phyloP scores from a whole-genome alignment of 2,329 filamentous ascomycete genomes.

The Nigrospora sphaerica region DNA sequence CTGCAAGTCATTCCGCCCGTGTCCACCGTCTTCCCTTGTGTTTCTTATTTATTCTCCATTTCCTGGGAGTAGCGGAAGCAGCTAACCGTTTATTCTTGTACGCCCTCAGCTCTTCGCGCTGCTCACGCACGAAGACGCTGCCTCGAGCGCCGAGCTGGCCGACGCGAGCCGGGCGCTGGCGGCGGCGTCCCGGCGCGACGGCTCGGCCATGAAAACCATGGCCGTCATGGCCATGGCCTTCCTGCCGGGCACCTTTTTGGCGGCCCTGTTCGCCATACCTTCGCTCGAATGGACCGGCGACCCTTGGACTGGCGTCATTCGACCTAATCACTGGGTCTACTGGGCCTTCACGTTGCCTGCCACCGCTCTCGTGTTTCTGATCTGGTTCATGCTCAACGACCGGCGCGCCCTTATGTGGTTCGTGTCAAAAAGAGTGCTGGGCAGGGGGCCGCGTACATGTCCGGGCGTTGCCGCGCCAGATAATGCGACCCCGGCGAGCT shows the following conservation, averaged over 20 bases:
- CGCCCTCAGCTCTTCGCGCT: conserved; percentile 13
- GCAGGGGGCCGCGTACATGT: no score
- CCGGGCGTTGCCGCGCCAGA: no score
- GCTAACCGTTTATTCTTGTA: no score
- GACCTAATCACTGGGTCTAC: conserved; percentile 26
- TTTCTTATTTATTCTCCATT: no score
- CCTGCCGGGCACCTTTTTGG: conserved; percentile 18
- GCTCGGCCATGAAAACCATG: conserved; percentile 14
- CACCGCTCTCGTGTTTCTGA: conserved; percentile 8
- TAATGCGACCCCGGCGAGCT: no score
- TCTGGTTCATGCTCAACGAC: conserved; percentile 11
- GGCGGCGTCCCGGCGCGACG: conserved; percentile 11
- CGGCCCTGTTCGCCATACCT: conserved; percentile 15
- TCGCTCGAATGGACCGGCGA: conserved; percentile 10
- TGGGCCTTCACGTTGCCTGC: conserved; percentile 43
- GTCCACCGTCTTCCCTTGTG: no score
- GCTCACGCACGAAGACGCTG: conserved; percentile 15
- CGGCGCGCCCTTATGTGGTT: background rate
- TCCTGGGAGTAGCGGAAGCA: no score
- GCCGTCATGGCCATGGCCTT: conserved; percentile 17
- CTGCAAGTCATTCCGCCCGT: no score
- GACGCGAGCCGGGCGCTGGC: conserved; percentile 11
- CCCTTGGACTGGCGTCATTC: conserved; percentile 1
- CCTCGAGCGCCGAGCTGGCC: conserved; percentile 10
- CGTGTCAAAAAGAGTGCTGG: no score